Base-by-base conservation (phyloP, 305 asterid species). In the Fraxinus ornus region DNA sequence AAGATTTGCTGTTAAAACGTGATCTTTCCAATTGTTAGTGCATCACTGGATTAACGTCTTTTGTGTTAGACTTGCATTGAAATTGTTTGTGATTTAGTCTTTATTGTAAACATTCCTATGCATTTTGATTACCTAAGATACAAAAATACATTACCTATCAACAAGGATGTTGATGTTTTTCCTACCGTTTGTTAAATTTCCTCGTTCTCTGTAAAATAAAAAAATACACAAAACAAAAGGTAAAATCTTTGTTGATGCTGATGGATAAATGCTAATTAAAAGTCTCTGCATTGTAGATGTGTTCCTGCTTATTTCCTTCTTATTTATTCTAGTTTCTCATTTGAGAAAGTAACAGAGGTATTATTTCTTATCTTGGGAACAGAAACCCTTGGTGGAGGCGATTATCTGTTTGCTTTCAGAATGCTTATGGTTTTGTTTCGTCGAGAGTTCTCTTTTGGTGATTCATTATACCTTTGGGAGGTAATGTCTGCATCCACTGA, bases 351-450 rank as follows among this genome's bases (percentile, higher is more conserved):
- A 86, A 89, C 79, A 36, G 30, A 78, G 21, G 44, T 57, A 8
- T 70, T 60, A 36, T 77, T 80, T 87, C 37, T 79, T 78, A 66
- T 80, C 80, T 82, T 79, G 80, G 44, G 22, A 49, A 80, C 98
- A 95, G 98, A 95, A 84, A 85, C 90, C 47, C 84, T 95, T 35
- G 98, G 98, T 78, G 98, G 98, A 79, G 98, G 98, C 52, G 96
- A 91, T 86, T 95, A 95, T 89, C 87, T 93, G 35, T 95, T 95
- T 89, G 98, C 98, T 83, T 85, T 95, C 76, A 93, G 98, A 41
- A 95, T 95, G 98, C 97, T 95, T 77, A 95, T 95, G 98, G 98
- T 92, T 78, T 86, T 93, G 89, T 95, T 95, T 74, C 97, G 98
- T 62, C 88, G 98, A 88, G 98, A 95, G 71, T 92, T 95, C 88